A percentile compares a stretch with the other conserved stretches of the same genome.
These are phyloP conservation scores for Heliocybe sulcata DNA, from an alignment of 1,284 basidiomycete species.

Conservation along the genomic window DNA sequence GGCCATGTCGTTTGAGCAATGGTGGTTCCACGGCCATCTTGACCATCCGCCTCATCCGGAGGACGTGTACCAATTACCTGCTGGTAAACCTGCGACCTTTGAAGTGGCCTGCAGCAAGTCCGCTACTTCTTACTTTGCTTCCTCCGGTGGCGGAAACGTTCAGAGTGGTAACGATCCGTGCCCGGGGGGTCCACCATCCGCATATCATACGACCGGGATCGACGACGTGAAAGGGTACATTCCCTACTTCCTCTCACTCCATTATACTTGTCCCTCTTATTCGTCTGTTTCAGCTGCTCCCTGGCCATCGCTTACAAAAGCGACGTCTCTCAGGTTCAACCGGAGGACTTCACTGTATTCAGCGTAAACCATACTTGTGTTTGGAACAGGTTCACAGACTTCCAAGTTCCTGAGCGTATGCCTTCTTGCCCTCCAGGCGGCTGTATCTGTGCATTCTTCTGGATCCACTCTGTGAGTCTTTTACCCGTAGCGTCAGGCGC, in stretches of 20 bases:
- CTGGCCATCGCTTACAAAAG: conserved; percentile 68
- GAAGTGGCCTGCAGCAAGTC: conserved; percentile 54
- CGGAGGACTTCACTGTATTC: conserved; percentile 67
- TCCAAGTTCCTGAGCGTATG: conserved; percentile 55
- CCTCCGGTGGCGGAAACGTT: conserved; percentile 43
- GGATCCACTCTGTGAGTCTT: conserved; percentile 50
- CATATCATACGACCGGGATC: conserved; percentile 47
- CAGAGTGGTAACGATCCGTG: conserved; percentile 41
- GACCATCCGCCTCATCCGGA: conserved; percentile 45
- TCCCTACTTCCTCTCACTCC: neutral
- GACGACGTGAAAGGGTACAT: conserved; percentile 52
- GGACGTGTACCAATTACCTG: conserved; percentile 53
- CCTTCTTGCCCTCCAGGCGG: conserved; percentile 57
- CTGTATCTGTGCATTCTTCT: conserved; percentile 69
- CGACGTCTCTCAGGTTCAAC: conserved; percentile 44
- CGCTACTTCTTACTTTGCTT: conserved; percentile 42
- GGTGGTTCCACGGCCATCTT: conserved; percentile 69
- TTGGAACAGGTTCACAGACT: conserved; percentile 59
- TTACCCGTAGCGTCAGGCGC: neutral
- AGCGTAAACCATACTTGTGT: conserved; percentile 69
- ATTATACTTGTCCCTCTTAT: neutral
- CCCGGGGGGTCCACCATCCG: conserved; percentile 30
- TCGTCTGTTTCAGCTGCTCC: conserved; percentile 16
- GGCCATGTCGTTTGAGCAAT: conserved; percentile 27
- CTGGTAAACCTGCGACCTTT: conserved; percentile 38